phyloP scores from a whole-genome alignment of 306 rosid species.

The Vachellia collinsii region DNA sequence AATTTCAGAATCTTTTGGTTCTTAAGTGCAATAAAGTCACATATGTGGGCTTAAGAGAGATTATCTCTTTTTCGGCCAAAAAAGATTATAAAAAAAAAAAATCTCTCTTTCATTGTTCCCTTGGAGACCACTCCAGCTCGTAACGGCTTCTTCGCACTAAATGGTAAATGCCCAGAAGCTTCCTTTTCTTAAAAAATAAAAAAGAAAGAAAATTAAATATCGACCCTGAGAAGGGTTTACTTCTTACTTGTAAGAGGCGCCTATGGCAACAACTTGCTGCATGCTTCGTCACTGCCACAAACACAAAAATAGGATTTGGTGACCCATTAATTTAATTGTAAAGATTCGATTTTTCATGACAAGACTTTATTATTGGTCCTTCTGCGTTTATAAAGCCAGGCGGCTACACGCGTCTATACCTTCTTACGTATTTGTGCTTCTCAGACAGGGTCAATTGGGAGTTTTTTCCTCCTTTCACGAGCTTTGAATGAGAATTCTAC shows the following conservation, averaged over 20 bases:
- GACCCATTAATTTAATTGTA: not conserved
- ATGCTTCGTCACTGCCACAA: constrained; percentile 11
- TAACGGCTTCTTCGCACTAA: constrained; percentile 23
- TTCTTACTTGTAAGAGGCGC: not conserved
- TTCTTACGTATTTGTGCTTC: not conserved
- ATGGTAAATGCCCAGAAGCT: not conserved
- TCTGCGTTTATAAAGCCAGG: constrained; percentile 20
- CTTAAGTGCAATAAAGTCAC: too few relatives aligned
- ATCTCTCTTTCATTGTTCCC: not conserved
- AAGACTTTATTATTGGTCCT: constrained; percentile 1
- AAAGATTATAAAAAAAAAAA: too few relatives aligned
- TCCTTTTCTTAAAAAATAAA: not conserved
- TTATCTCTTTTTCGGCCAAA: too few relatives aligned
- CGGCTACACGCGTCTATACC: constrained; percentile 38
- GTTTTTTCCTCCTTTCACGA: constrained; percentile 26
- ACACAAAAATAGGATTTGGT: not conserved
- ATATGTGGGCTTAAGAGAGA: too few relatives aligned
- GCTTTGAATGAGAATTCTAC: constrained; percentile 35
- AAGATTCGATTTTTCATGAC: not conserved
- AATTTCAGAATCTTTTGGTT: too few relatives aligned
- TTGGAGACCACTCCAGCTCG: not conserved
- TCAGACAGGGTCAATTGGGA: constrained; percentile 35
- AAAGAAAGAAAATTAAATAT: not conserved
- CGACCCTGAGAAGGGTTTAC: not conserved
- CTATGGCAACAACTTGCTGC: not conserved